Base-by-base conservation (phyloP, 257 asterid genomes). In the Nicotiana tomentosiformis region DNA sequence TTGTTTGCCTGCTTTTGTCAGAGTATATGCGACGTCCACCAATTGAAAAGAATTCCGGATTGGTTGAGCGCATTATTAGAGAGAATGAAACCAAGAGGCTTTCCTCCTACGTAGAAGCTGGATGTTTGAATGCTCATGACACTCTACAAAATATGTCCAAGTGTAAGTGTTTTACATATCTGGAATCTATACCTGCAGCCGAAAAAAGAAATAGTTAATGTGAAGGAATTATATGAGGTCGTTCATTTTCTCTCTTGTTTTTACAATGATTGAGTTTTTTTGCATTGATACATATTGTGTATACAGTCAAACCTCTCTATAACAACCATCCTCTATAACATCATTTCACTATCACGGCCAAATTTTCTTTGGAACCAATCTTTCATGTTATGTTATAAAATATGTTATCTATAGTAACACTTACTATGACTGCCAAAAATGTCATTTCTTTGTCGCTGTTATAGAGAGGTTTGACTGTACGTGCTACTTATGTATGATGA, bases 51-150 rank as follows among this genome's bases (percentile, higher is more conserved):
- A 76, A 89, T 5, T 88, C 95, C 43, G 80, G 83, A 26, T 78
- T 90, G 90, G 77, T 91, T 29, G 90, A 91, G 81, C 74, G 80
- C 56, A 90, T 95, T 77, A 77, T 90, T 46, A 87, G 87, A 82
- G 88, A 86, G 82, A 93, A 93, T 82, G 90, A 88, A 79, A 87
- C 96, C 32, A 86, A 66, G 85, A 88, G 97, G 89, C 85, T 92
- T 58, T 67, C 83, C 17, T 88, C 96, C 29, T 95, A 93, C 66
- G 77, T 93, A 66, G 90, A 90, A 81, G 94, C 97, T 80, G 97
- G 96, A 85, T 90, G 91, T 70, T 10, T 84, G 67, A 90, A 91
- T 79, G 56, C 56, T 37, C 85, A 86, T 79, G 98, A 92, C 81
- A 82, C 87, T 49, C 77, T 86, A 68, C 93, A 89, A 32, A 87